Evolutionary conservation across 2,329 filamentous ascomycete genomes (phyloP), one percentile per base, ranked within the genome.

Genomic region (Didymella arachidicola): DNA sequence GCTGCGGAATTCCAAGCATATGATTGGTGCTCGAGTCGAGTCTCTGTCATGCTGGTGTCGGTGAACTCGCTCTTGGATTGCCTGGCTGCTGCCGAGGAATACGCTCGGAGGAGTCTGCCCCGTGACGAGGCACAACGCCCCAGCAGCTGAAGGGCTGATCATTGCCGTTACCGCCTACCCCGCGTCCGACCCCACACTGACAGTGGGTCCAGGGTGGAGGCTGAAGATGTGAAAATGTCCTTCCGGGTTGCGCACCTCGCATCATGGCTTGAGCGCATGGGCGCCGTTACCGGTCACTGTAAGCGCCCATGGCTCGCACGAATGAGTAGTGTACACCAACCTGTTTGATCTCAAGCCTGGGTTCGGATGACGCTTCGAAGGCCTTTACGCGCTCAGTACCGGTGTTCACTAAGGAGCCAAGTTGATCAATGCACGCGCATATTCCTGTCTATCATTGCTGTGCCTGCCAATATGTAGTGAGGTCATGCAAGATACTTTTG

Each of bases 401-500:
- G 36, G 36, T 18, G 8, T 10, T 39, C n/a, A 39, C 36, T 39
- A 8, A 39, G 14, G 14, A 22, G 25, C 5, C 5, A 8, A 25
- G 38, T 32, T 27, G 41, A 11, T n/a, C 12, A 12, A 22, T 18
- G 10, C 14, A 12, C 4, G 7, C 7, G 14, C 22, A 8, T 7
- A 25, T 43, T 6, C 16, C n/a, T 11, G 16, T 19, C n/a, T 25
- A 38, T 46, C 11, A 50, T 45, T 50, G 32, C 26, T 50, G 66
- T 18, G 65, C 61, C 51, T 65, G 62, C 72, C 72, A 74, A 51
- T 69, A 69, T 25, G 59, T 70, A n/a, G 64, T 57, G 2, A 74
- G 65, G 52, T 75, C 71, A 18, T 65, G 61, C 18, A 74, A 49
- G 26, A 75, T 45, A 22, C 66, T 65, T 39, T 71, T 73, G 0